Base-by-base conservation (phyloP, 495 filamentous ascomycete species). In the Podospora appendiculata region DNA sequence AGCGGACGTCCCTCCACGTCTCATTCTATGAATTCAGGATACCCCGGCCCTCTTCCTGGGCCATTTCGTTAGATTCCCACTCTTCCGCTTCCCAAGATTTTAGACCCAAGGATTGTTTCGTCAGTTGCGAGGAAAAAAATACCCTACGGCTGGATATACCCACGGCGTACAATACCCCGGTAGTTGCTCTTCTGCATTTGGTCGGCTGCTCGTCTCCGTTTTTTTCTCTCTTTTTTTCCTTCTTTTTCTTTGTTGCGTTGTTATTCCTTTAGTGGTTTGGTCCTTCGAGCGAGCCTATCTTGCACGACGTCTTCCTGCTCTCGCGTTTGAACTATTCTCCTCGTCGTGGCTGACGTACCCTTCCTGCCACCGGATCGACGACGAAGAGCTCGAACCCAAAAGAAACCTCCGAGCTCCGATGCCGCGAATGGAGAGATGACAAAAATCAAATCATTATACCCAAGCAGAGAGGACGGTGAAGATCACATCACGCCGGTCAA, bases 1-100 rank as follows among this genome's bases (percentile, higher is more conserved):
- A 90, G 87, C 79, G 89, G 89, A 76, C 88, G 89, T 59, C 89
- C 89, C 65, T 88, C 86, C 62, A 94, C 89, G 74, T 91, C 88
- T 77, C 88, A 93, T 87, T 94, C 89, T 77, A 86, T 82, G 56
- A 79, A 79, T 84, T 89, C 86, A 82, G 86, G 86, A 89, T 90
- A 90, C 87, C 87, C 87, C 80, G 87, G 83, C 78, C 87, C 87
- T 32, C 86, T 87, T 75, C 49, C 60, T 51, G 87, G 85, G 75
- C 85, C 86, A 80, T 88, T 84, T 75, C 86, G 86, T 84, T 89
- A 84, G 71, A 74, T 69, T 74, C 70, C 62, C 57, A 64, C 60
- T 62, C 49, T 69, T 71, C 59, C 60, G 65, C 59, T 62, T 65
- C 61, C 64, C 67, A 65, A 70, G 64, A 64, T 60, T 65, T 63